Evolutionary conservation across 164 flowering plant genomes (phyloP).

Genomic region (Dillenia turbinata): DNA sequence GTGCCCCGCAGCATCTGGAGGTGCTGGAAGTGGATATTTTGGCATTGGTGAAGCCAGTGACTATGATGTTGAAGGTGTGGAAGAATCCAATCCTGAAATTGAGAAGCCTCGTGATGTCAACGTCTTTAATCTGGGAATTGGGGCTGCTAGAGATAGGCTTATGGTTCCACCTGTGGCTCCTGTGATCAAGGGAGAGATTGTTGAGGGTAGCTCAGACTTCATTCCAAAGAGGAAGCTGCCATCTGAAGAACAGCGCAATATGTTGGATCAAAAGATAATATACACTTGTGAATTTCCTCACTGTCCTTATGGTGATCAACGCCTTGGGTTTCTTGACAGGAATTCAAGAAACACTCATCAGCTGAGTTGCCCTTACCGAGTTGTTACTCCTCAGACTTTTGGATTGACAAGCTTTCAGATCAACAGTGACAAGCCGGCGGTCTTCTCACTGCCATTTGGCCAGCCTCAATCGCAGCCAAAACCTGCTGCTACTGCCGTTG

Average conservation of each 20-base stretch:
- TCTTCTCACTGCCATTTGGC: conserved; percentile 26
- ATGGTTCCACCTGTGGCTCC: conserved; percentile 15
- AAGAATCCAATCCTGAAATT: conserved; percentile 31
- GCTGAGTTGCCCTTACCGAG: conserved; percentile 30
- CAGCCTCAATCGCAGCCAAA: conserved; percentile 7
- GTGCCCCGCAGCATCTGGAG: conserved; percentile 28
- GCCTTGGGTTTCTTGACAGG: conserved; percentile 44
- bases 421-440: conserved; percentile 35
- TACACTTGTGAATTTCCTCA: conserved; percentile 40
- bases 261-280: conserved; percentile 29
- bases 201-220: conserved; percentile 25
- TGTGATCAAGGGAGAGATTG: conserved; percentile 30
- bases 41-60: conserved; percentile 34
- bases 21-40: conserved; percentile 37
- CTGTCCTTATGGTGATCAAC: conserved; percentile 40
- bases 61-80: conserved; percentile 52
- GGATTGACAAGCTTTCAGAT: conserved; percentile 28
- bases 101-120: conserved; percentile 29
- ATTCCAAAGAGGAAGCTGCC: conserved; percentile 41
- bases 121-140: conserved; percentile 13
- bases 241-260: conserved; percentile 11
- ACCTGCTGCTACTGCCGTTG: conserved; percentile 9
- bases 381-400: conserved; percentile 14
- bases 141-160: conserved; percentile 14
- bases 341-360: conserved; percentile 50